Base-by-base conservation (phyloP, 2,329 filamentous ascomycete genomes). In the Penicillium sp. region DNA sequence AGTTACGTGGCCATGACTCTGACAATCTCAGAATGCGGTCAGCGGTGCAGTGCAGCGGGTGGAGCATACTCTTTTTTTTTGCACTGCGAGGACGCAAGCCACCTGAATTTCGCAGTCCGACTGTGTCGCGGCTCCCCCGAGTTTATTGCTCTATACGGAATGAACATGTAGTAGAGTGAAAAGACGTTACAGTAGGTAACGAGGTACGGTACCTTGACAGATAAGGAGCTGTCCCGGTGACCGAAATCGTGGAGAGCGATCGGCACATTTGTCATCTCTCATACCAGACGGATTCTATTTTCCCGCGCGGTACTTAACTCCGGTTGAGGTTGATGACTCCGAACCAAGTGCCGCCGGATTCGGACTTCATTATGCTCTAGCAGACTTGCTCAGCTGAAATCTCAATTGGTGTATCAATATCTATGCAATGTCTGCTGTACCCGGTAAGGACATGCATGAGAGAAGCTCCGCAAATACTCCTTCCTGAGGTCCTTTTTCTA, bases 241-340 rank as follows among this genome's bases (percentile, higher is more conserved):
- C 59, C 58, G 51, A 57, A 61, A 59, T 58, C 62, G 60, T 66
- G 63, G 63, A 56, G 65, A 57, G 61, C 46, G 64, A 66, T 67
- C 64, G 60, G 63, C 65, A 47, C 47, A 64, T 67, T 68, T 67
- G 63, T 67, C 64, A 67, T 64, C 54, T 56, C 42, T 47, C 53
- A 48, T 53, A 51, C 53, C 56, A 59, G 60, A 60, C 66, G 66
- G 65, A 66, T 67, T 66, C 57, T 65, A 63, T 68, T 67, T 67
- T 67, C 63, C 66, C 64, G 66, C 52, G 28, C 40, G 33, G 35
- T 38, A 25, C 44, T 40, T 47, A 49, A 43, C 33, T 53, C 53
- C 50, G 50, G 54, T 45, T 35, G 38, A 40, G 38, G 38, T 27
- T 40, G 33, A 20, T 37, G 48, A 45, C 45, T 45, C 53, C 46